Base-by-base conservation (phyloP, 148 eudicot genomes). In the Silene conica region DNA sequence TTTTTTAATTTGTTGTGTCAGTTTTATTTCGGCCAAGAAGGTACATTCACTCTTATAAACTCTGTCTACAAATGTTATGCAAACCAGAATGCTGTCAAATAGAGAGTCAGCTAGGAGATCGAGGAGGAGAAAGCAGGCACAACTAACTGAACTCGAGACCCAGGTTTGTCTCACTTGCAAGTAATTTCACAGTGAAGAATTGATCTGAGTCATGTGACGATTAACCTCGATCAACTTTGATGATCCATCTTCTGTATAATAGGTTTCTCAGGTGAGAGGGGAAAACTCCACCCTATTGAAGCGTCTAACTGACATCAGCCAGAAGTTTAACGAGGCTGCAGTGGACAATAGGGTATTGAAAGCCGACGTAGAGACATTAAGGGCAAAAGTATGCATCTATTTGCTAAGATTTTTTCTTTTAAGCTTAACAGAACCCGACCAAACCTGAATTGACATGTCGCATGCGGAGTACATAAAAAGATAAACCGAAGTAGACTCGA, bases 21-120 rank as follows among this genome's bases (percentile, higher is more conserved):
- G 55, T 50, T 50, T 2, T 50, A 50, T 50, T 50, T 11, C 55
- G 14, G 55, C 16, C 55, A 50, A 50, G 55, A 50, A 4, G 3
- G 14, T 48, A 48, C 34, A 20, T 26, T 11, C 8, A 19, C 43
- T 18, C 38, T 63, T 16, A 58, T 20, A 5, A 65, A 46, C 34
- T 46, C 66, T 34, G 67, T 25, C 57, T 15, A 57, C 48, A 19
- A 43, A 22, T 79, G 61, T 67, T 71, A 56, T 52, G 20, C 58
- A 15, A 26, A 63, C 54, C 90, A 96, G 99, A 87, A 96, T 96
- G 99, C 93, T 96, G 77, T 96, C 99, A 25, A 96, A 96, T 73
- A 87, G 99, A 84, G 99, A 96, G 83, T 96, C 99, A 56, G 99
- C 99, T 72, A 80, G 99, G 70, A 96, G 99, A 64, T 96, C 99